These are phyloP conservation scores for Porphyra umbilicalis DNA, from an alignment of 31 red algal genomes.

Conservation along the genomic window DNA sequence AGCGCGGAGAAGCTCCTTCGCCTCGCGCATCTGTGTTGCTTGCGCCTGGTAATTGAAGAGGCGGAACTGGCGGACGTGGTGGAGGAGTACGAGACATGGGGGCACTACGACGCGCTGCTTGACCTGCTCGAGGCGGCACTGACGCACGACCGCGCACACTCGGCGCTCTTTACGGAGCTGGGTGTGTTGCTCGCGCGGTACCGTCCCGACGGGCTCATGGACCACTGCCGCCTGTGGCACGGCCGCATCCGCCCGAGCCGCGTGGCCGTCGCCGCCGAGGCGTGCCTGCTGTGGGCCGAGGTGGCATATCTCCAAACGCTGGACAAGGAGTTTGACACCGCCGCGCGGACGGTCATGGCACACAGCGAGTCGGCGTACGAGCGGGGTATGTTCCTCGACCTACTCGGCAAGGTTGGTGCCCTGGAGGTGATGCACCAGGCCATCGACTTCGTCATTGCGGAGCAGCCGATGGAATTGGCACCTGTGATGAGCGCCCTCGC, in stretches of 20 bases:
- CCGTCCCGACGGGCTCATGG: slow-evolving; percentile 36
- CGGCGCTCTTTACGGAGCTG: slow-evolving; percentile 82
- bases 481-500: slow-evolving; percentile 25
- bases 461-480: slow-evolving; percentile 21
- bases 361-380: slow-evolving; percentile 23
- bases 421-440: slow-evolving; percentile 30
- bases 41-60: neutral
- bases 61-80: neutral
- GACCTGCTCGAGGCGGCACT: slow-evolving; percentile 12
- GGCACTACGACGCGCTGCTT: slow-evolving; percentile 8
- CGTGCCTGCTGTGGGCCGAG: slow-evolving; percentile 25
- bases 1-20: neutral
- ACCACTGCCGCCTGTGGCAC: slow-evolving; percentile 7
- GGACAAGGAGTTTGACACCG: slow-evolving; percentile 49
- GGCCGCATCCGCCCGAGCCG: neutral
- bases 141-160: slow-evolving; percentile 21
- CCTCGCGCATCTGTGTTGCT: slow-evolving; percentile 11
- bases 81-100: slow-evolving; percentile 8
- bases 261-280: neutral
- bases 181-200: slow-evolving; percentile 66
- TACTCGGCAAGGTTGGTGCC: slow-evolving; percentile 7
- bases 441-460: slow-evolving; percentile 30
- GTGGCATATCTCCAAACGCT: slow-evolving; percentile 20
- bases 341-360: slow-evolving; percentile 48
- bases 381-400: slow-evolving; percentile 15